A percentile compares a stretch with the other conserved stretches of the same genome.
phyloP scores from a whole-genome alignment of 2,329 filamentous ascomycete genomes.

The Verticillium nonalfalfae region DNA sequence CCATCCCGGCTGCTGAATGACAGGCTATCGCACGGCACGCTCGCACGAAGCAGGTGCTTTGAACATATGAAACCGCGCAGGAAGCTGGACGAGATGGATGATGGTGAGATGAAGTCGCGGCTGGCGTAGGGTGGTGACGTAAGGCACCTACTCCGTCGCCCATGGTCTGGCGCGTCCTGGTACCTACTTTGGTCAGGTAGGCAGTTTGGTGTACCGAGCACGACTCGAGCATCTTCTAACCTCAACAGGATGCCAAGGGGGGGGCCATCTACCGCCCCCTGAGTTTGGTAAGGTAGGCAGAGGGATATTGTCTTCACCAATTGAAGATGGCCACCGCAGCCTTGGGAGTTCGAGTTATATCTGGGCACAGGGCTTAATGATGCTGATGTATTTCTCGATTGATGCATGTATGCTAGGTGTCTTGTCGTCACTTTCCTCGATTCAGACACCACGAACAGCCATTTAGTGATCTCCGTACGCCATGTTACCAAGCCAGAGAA shows the following conservation, averaged over 20 bases:
- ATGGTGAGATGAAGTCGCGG: not conserved
- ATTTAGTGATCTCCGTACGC: constrained; percentile 1
- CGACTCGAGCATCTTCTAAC: not conserved
- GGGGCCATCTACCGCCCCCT: too few relatives aligned
- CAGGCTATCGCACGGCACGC: not conserved
- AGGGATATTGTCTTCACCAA: too few relatives aligned
- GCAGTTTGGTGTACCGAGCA: not conserved
- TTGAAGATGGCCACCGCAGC: too few relatives aligned
- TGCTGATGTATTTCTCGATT: not conserved
- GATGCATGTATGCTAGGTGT: not conserved
- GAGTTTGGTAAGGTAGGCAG: too few relatives aligned
- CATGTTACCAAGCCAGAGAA: constrained; percentile 10
- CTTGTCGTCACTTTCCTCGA: not conserved
- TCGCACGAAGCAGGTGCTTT: not conserved
- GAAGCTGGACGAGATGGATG: not conserved
- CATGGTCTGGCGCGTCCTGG: too few relatives aligned
- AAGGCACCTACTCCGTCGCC: not conserved
- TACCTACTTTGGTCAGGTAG: too few relatives aligned
- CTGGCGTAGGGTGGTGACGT: not conserved
- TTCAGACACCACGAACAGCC: not conserved
- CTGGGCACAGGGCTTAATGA: too few relatives aligned
- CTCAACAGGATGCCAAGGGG: too few relatives aligned
- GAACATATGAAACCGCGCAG: not conserved
- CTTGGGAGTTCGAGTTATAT: too few relatives aligned
- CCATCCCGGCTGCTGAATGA: not conserved